Evolutionary conservation across 2,329 filamentous ascomycete species (phyloP).

Genomic region (Colletotrichum tanaceti): DNA sequence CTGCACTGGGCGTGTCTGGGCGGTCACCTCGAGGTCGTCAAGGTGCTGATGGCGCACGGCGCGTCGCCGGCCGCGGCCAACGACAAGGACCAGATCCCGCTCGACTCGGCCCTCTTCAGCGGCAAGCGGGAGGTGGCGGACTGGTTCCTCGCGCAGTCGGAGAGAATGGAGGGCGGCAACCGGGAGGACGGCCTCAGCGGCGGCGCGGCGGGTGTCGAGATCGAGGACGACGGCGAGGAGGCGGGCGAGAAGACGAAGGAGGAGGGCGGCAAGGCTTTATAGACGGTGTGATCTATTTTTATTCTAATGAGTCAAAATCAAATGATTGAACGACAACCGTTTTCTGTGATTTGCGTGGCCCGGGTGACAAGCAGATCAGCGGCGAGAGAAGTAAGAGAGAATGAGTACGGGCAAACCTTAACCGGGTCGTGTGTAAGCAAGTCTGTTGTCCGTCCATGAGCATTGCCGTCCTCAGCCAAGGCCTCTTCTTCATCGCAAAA

Average conservation of each 20-base stretch:
- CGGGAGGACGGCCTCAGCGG: slow-evolving; percentile 55
- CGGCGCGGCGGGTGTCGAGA: slow-evolving; percentile 53
- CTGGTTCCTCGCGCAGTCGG: slow-evolving; percentile 65
- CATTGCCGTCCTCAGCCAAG: too few relatives aligned
- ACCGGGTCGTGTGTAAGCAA: too few relatives aligned
- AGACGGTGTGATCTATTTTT: not conserved
- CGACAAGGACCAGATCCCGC: slow-evolving; percentile 82
- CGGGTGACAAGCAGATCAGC: not conserved
- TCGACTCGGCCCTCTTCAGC: slow-evolving; percentile 79
- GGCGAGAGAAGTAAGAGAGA: too few relatives aligned
- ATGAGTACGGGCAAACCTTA: too few relatives aligned
- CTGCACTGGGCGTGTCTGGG: slow-evolving; percentile 95
- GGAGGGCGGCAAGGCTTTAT: slow-evolving; percentile 23
- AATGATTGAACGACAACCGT: slow-evolving; percentile 18
- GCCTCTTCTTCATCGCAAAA: too few relatives aligned
- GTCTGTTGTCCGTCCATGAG: too few relatives aligned
- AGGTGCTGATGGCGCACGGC: slow-evolving; percentile 79
- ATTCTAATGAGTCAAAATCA: slow-evolving; percentile 1
- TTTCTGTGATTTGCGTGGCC: not conserved
- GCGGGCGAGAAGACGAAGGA: not conserved
- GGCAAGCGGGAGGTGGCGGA: slow-evolving; percentile 74
- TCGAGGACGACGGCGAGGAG: slow-evolving; percentile 49
- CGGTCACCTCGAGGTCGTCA: slow-evolving; percentile 84
- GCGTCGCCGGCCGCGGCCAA: slow-evolving; percentile 85
- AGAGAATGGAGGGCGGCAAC: slow-evolving; percentile 61